Base-by-base conservation (phyloP, 192 early-diverging fungal species). In the Allomyces arbusculus region DNA sequence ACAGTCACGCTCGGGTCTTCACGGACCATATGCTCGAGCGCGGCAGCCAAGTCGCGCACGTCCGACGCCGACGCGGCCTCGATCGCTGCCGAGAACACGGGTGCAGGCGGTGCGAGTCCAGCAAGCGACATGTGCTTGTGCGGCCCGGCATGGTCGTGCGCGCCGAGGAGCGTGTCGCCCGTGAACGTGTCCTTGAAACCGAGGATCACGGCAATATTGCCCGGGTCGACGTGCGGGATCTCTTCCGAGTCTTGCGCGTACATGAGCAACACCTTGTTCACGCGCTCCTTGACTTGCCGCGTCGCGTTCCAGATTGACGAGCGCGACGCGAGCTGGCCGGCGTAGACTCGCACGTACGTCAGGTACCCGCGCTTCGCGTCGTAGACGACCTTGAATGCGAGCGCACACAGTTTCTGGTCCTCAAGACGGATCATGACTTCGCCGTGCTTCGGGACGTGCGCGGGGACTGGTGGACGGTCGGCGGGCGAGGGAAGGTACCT, bases 361-460 rank as follows among this genome's bases (percentile, higher is more conserved):
- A 95, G 78, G 19, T 89, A 82, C 3, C 93, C 95, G n/a, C 91
- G 82, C 63, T 86, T 78, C 12, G 82, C 71, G 70, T 95, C 90
- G 61, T 90, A 86, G 0, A 86, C 76, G 0, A 97, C 91, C 67
- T 97, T 97, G 79, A 97, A 97, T 0, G 95, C 95, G 64, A 97
- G 75, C 1, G 91, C 95, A 65, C 89, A 84, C 4, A 94, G 79
- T 23, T 76, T 74, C 4, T 80, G 85, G 26, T 68, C 43, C 24
- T 70, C 67, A 23, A 62, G 64, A 24, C 79, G 69, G 9, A 63
- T 20, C 24, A 74, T 68, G 64, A 77, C 70, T 70, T 78, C 25
- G 9, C 78, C 79, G 61, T n/a, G 16, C 6, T 74, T 70, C 6
- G 70, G 67, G 61, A 78, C 65, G 67, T 82, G 86, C 0, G 78